Evolutionary conservation across 164 flowering plant species (phyloP).

Genomic region (Cinnamomum chago): DNA sequence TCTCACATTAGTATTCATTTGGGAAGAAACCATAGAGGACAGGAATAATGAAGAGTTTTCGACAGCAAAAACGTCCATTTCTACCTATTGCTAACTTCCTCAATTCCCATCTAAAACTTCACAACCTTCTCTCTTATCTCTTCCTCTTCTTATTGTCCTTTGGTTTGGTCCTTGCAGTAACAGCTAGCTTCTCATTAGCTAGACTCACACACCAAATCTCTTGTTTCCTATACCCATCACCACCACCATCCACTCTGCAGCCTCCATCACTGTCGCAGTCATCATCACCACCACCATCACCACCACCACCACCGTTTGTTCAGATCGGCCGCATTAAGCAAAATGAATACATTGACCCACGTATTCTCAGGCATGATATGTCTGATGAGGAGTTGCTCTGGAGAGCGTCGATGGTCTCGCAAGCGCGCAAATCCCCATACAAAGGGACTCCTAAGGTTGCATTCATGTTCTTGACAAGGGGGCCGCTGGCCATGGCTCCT

Average conservation of each 20-base stretch:
- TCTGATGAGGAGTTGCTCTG: constrained; percentile 10
- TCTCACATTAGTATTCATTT: background rate
- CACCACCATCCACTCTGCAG: background rate
- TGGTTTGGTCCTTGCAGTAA: constrained; percentile 7
- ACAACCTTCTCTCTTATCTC: background rate
- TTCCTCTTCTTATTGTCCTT: background rate
- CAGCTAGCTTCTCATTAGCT: background rate
- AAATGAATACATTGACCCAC: constrained; percentile 18
- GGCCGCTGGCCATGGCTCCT: constrained; percentile 49
- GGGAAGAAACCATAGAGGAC: background rate
- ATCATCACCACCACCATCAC: background rate
- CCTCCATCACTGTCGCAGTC: background rate
- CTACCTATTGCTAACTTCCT: background rate
- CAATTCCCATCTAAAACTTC: constrained; percentile 3
- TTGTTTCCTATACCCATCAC: background rate
- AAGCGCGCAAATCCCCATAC: constrained; percentile 18
- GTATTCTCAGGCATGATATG: constrained; percentile 3
- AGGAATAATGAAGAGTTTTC: background rate
- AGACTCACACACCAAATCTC: constrained; percentile 19
- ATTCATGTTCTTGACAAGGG: constrained; percentile 56
- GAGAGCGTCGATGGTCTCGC: constrained; percentile 15
- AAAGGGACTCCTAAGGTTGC: constrained; percentile 47
- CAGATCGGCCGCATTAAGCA: background rate
- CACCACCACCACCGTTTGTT: background rate
- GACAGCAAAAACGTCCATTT: background rate